phyloP scores from a whole-genome alignment of 257 asterid species.

The Plantago elongata region DNA sequence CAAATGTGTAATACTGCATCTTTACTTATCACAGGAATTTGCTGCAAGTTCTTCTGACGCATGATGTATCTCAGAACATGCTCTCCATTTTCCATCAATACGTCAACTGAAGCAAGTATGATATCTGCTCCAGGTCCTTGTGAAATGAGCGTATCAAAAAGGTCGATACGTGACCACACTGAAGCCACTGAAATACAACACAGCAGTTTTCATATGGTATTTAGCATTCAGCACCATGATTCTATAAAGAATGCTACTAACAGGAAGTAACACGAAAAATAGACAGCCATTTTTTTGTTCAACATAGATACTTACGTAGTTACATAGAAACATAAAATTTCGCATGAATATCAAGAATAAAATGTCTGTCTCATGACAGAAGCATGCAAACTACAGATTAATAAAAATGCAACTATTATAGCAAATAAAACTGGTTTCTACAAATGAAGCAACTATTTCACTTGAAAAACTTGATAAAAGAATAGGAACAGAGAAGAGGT shows the following conservation, averaged over 20 bases:
- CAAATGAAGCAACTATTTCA: background rate
- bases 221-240: background rate
- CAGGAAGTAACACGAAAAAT: background rate
- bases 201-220: background rate
- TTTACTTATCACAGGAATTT: constrained; percentile 58
- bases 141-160: constrained; percentile 35
- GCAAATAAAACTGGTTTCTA: background rate
- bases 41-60: constrained; percentile 35
- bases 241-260: too few species aligned
- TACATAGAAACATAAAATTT: background rate
- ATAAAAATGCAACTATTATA: background rate
- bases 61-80: constrained; percentile 43
- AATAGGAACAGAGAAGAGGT: background rate
- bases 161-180: constrained; percentile 40
- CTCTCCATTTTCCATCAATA: constrained; percentile 51
- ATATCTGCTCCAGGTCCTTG: constrained; percentile 47
- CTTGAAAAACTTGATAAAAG: background rate
- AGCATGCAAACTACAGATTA: background rate
- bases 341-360: background rate
- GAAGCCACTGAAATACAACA: constrained; percentile 41
- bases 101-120: constrained; percentile 49
- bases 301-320: background rate
- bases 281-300: background rate
- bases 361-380: background rate
- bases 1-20: constrained; percentile 10